A percentile compares a stretch with the other conserved stretches of the same genome.
phyloP scores from a whole-genome alignment of 192 early-diverging fungal genomes.

The Rhizophlyctis rosea region DNA sequence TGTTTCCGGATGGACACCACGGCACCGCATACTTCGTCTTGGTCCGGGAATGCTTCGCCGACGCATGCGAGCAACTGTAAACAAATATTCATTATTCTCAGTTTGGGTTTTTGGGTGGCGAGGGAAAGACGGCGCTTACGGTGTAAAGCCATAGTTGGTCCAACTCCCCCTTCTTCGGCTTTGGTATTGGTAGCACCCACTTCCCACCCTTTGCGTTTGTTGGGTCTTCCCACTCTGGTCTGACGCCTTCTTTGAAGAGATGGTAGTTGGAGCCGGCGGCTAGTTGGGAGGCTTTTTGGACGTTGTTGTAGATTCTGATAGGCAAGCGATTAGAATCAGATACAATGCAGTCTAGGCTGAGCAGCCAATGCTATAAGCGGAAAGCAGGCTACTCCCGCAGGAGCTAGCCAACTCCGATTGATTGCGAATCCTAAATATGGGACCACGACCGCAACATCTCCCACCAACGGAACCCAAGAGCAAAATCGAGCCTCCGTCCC shows the following conservation, averaged over 20 bases:
- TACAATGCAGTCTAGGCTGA: neutral
- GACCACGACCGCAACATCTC: no score
- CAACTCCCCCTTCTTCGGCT: constrained; percentile 68
- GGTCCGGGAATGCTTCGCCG: constrained; percentile 78
- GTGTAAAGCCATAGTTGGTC: constrained; percentile 85
- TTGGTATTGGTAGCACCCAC: constrained; percentile 75
- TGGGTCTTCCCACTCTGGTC: constrained; percentile 94
- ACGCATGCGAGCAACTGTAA: constrained; percentile 80
- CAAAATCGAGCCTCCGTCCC: no score
- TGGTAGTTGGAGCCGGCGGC: constrained; percentile 85
- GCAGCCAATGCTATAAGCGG: no score
- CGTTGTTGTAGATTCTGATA: constrained; percentile 78
- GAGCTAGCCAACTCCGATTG: neutral
- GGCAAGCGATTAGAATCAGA: neutral
- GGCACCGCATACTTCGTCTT: constrained; percentile 81
- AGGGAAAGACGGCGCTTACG: constrained; percentile 38
- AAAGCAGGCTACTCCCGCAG: no score
- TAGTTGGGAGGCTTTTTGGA: constrained; percentile 70
- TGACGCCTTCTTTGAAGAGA: constrained; percentile 87
- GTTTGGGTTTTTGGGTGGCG: neutral
- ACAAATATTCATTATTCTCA: neutral
- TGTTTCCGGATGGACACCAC: constrained; percentile 83
- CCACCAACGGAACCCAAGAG: no score
- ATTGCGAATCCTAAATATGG: no score
- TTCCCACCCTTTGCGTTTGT: constrained; percentile 89